Evolutionary conservation across 805 yeast genomes (phyloP).

Genomic region (Cephaloascus fragrans): DNA sequence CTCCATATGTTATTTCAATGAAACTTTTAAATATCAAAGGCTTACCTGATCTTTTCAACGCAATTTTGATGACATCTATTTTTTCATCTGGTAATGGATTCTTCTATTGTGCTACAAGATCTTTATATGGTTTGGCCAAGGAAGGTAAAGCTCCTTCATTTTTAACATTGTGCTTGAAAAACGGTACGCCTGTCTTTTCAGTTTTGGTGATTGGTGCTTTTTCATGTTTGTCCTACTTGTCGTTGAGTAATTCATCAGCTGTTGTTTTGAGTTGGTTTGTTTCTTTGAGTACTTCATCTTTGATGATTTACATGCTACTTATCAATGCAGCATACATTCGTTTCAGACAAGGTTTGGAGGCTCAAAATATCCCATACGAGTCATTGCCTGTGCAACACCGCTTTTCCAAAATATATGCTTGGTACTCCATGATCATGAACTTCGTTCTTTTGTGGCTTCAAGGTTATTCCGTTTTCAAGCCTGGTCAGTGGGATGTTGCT

Average conservation of each 20-base stretch:
- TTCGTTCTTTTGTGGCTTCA: conserved; percentile 41
- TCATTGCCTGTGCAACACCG: conserved; percentile 36
- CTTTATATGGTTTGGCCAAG: conserved; percentile 60
- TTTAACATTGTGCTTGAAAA: conserved; percentile 49
- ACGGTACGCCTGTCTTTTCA: conserved; percentile 63
- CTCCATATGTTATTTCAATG: conserved; percentile 84
- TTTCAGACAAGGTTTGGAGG: conserved; percentile 49
- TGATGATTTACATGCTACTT: conserved; percentile 48
- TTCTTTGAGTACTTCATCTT: conserved; percentile 62
- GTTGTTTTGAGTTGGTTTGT: conserved; percentile 66
- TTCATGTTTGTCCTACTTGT: conserved; percentile 17
- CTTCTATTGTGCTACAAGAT: conserved; percentile 60
- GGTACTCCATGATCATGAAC: conserved; percentile 16
- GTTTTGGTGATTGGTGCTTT: conserved; percentile 35
- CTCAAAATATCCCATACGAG: conserved; percentile 39
- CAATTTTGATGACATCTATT: conserved; percentile 61
- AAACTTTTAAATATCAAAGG: conserved; percentile 48
- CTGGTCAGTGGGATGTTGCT: conserved; percentile 53
- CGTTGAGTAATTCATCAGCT: conserved; percentile 43
- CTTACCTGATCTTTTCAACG: conserved; percentile 74
- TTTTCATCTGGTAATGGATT: conserved; percentile 82
- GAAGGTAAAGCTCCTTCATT: conserved; percentile 67
- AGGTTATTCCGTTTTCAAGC: conserved; percentile 66
- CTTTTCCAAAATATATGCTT: not conserved
- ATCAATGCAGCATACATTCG: conserved; percentile 51